Percentiles rank a stretch among this genome's conserved stretches.
Conservation (phyloP, 2,329 filamentous ascomycete species). For the Dothidotthia symphoricarpi region DNA sequence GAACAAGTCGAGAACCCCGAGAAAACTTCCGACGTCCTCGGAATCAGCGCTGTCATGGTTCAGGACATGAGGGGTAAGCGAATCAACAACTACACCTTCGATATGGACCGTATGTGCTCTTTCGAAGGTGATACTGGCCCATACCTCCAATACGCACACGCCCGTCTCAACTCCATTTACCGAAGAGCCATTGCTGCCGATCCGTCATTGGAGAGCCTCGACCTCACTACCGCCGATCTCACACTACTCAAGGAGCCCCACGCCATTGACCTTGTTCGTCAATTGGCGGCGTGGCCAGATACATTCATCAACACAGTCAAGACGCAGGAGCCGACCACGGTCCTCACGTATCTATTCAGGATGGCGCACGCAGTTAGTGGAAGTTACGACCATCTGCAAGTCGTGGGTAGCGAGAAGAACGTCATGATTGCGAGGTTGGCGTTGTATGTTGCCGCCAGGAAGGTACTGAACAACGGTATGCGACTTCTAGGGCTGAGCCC, state of each 20-base stretch:
- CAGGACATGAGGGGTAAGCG: slow-evolving; percentile 97
- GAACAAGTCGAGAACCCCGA: slow-evolving; percentile 81
- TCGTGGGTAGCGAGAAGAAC: slow-evolving; percentile 74
- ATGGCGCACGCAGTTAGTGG: slow-evolving; percentile 78
- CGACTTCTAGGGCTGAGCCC: slow-evolving; percentile 73
- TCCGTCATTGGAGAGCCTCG: slow-evolving; percentile 52
- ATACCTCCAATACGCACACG: slow-evolving; percentile 76
- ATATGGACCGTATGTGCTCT: slow-evolving; percentile 77
- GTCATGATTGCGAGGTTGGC: slow-evolving; percentile 64
- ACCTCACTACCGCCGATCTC: slow-evolving; percentile 67
- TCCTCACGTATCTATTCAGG: slow-evolving; percentile 76
- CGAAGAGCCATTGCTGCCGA: slow-evolving; percentile 53
- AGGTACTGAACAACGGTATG: slow-evolving; percentile 82
- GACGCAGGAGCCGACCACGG: slow-evolving; percentile 72
- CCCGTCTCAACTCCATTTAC: slow-evolving; percentile 38
- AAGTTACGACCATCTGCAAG: slow-evolving; percentile 78
- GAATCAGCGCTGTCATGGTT: slow-evolving; percentile 94
- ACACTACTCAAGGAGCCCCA: slow-evolving; percentile 69
- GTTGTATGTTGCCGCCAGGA: slow-evolving; percentile 72
- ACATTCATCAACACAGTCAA: slow-evolving; percentile 80
- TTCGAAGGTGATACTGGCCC: slow-evolving; percentile 85
- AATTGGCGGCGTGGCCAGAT: slow-evolving; percentile 82
- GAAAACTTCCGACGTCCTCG: slow-evolving; percentile 79
- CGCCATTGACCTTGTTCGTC: slow-evolving; percentile 69
- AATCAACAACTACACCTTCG: slow-evolving; percentile 68